Evolutionary conservation across 2,329 filamentous ascomycete species (phyloP), one percentile per base, ranked within the genome.

Genomic region (Talaromyces funiculosus): DNA sequence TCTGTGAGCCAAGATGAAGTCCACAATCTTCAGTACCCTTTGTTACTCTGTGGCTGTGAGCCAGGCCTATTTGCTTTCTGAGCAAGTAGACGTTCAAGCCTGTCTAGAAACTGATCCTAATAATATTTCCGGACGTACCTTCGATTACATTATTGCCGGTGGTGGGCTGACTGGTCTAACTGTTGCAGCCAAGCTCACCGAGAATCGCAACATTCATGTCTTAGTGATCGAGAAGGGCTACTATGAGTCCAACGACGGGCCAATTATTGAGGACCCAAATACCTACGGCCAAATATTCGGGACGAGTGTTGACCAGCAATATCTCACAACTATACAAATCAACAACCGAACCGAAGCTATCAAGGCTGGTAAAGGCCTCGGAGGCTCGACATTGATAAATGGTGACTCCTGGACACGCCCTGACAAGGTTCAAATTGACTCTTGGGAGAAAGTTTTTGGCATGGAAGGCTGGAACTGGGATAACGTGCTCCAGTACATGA

Each of bases 381-480:
- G 69, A 16, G 70, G 69, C 2, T 71, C 68, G 3, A 72, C 69
- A 0, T 61, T 71, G 14, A 40, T 72, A 33, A 72, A 71, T 22
- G 68, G 69, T 31, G 63, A 61, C 22, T 65, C 69, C n/a, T 72
- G 69, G 70, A 72, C 70, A 5, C 63, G 68, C 1, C 69, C 68
- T 1, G 61, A 70, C 55, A 71, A 67, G 42, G 64, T 59, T 0
- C 53, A 43, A 55, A 37, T 67, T 14, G 66, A 69, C 47, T 67
- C 66, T 4, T 69, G 68, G 68, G 67, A 69, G 47, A 60, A 69
- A 24, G 69, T 72, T 6, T 70, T 82, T 3, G 80, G 78, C 0
- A 79, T 76, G 40, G 63, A 73, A 0, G 78, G 75, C 1, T 81
- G 76, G 75, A 74, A 72, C 35, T 82, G 78, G 77, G 69, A 75